A percentile compares a stretch with the other conserved stretches of the same genome.
Conservation (phyloP, 192 early-diverging fungal genomes). For the Backusella sp. region DNA sequence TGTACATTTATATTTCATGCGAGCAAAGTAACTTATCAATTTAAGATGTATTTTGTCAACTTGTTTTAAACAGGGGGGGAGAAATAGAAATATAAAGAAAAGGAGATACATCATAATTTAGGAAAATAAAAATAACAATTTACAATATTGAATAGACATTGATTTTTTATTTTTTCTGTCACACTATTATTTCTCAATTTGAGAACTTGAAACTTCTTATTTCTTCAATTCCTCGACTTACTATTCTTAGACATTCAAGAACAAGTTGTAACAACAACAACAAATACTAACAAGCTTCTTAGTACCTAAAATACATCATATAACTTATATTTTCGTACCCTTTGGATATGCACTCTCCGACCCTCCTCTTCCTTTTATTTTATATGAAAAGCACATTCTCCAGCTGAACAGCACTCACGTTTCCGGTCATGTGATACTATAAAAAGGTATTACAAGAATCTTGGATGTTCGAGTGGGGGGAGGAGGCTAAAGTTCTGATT, state of each 20-base stretch:
- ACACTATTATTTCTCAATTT: not conserved
- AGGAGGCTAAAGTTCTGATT: conserved; percentile 12
- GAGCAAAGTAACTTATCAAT: not conserved
- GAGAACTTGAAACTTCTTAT: conserved; percentile 3
- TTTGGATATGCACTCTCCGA: not conserved
- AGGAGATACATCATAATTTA: not conserved
- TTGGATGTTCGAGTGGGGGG: not conserved
- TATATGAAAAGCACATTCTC: not conserved
- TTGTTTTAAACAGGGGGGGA: not conserved
- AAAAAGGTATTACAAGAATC: conserved; percentile 12
- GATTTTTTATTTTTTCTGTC: not conserved
- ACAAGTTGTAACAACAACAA: not conserved
- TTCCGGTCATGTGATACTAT: not conserved
- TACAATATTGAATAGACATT: not conserved
- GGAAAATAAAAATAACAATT: not conserved
- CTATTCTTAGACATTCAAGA: conserved; percentile 4
- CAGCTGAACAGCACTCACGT: not conserved
- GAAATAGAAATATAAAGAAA: not conserved
- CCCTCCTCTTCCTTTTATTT: not conserved
- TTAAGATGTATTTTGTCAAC: not conserved
- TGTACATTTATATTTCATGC: not conserved
- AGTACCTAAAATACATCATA: not conserved
- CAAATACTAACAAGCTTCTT: not conserved
- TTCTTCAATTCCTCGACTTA: not conserved
- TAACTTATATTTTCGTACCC: not conserved